Conservation (phyloP, 2,329 filamentous ascomycete species). For the Colletotrichum costaricense region DNA sequence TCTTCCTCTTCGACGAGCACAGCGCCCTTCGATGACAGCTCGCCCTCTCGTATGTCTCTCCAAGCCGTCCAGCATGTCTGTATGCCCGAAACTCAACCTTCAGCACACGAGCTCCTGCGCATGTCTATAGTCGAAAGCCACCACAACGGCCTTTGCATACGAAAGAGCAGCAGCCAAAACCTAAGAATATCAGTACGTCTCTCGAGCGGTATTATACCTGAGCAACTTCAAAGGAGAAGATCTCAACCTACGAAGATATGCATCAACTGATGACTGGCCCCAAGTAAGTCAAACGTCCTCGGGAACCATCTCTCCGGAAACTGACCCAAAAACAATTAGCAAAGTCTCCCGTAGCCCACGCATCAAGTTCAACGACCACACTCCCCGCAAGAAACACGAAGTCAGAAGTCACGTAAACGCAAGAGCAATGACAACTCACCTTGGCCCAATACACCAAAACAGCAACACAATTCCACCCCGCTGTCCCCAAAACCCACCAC, state of each 20-base stretch:
- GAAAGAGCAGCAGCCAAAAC: constrained; percentile 44
- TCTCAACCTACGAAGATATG: constrained; percentile 53
- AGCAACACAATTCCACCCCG: constrained; percentile 20
- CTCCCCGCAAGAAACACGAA: no score
- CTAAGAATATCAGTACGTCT: background rate
- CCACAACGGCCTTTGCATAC: constrained; percentile 17
- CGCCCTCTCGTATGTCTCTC: background rate
- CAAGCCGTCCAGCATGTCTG: background rate
- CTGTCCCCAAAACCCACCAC: constrained; percentile 21
- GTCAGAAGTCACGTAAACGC: no score
- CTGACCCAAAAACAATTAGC: constrained; percentile 37
- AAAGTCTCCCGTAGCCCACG: background rate
- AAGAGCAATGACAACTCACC: background rate
- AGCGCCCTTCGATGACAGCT: background rate
- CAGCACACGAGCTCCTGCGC: background rate
- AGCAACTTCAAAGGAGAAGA: no score
- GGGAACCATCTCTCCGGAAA: constrained; percentile 57
- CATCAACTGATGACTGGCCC: constrained; percentile 61
- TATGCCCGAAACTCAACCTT: background rate
- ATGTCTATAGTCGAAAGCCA: constrained; percentile 23
- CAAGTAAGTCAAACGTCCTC: constrained; percentile 56
- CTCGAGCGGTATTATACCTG: no score
- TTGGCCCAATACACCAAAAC: constrained; percentile 30
- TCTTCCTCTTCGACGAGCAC: background rate
- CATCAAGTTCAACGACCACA: no score